Percentiles rank a stretch among this genome's conserved stretches.
phyloP scores from a whole-genome alignment of 1,284 basidiomycete genomes.

The Abortiporus biennis region DNA sequence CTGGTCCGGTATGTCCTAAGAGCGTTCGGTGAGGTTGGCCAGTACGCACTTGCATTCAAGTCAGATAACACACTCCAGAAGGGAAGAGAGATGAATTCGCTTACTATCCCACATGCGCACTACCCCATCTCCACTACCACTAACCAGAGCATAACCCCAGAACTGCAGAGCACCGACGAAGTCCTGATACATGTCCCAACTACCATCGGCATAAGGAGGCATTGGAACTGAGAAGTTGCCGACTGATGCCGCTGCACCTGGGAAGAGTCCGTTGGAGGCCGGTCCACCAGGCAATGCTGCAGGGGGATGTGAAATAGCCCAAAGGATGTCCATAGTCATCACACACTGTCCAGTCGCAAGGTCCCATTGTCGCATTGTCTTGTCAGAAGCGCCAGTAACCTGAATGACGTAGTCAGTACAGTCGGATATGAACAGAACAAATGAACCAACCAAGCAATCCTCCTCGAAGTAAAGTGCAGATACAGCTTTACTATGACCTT shows the following conservation, averaged over 20 bases:
- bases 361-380: slow-evolving; percentile 98
- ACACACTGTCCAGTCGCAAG: slow-evolving; percentile 96
- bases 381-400: slow-evolving; percentile 97
- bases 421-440: not conserved
- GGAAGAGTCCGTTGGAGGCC: slow-evolving; percentile 42
- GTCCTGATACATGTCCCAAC: slow-evolving; percentile 94
- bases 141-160: slow-evolving; percentile 97
- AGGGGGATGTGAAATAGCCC: slow-evolving; percentile 95
- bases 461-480: slow-evolving; percentile 95
- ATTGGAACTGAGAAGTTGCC: slow-evolving; percentile 77
- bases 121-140: slow-evolving; percentile 94
- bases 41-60: slow-evolving; percentile 73
- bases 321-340: slow-evolving; percentile 99
- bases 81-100: slow-evolving; percentile 29
- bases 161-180: slow-evolving; percentile 98
- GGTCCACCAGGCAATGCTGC: slow-evolving; percentile 35
- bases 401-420: slow-evolving; percentile 23
- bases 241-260: slow-evolving; percentile 50
- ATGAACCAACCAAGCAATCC: slow-evolving; percentile 65
- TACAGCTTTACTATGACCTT: slow-evolving; percentile 91
- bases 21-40: slow-evolving; percentile 95
- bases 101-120: slow-evolving; percentile 99
- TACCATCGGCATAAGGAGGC: slow-evolving; percentile 85
- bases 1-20: slow-evolving; percentile 88
- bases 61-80: slow-evolving; percentile 3